Percentiles rank a stretch among this genome's conserved stretches.
Conservation (phyloP, 1,139 yeast species). For the Saccharomyces hybrid region DNA sequence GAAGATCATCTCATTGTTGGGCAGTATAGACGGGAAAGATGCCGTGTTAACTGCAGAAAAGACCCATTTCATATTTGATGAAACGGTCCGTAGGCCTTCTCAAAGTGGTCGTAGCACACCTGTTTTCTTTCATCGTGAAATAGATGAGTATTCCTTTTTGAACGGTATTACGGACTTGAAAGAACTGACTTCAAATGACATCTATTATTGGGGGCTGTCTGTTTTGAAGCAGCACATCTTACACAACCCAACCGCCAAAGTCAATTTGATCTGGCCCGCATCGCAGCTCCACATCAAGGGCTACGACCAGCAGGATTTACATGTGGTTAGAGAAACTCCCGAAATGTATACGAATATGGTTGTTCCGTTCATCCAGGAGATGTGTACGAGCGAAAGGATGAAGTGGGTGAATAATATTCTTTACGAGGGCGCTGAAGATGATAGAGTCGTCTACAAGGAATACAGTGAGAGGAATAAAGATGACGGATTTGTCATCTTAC, state of each 20-base stretch:
- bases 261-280: constrained; percentile 83
- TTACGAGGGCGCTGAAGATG: constrained; percentile 77
- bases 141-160: constrained; percentile 19
- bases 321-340: constrained; percentile 73
- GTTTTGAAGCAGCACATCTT: constrained; percentile 43
- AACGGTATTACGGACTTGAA: constrained; percentile 33
- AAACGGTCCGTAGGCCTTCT: constrained; percentile 19
- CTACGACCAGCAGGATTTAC: constrained; percentile 50
- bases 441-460: constrained; percentile 43
- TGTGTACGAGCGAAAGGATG: constrained; percentile 63
- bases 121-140: constrained; percentile 19
- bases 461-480: constrained; percentile 35
- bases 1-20: constrained; percentile 59
- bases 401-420: constrained; percentile 90
- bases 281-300: constrained; percentile 77
- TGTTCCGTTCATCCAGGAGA: constrained; percentile 68
- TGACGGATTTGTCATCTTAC: constrained; percentile 55
- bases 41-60: constrained; percentile 77
- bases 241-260: constrained; percentile 54
- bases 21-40: constrained; percentile 46
- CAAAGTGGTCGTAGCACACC: constrained; percentile 20
- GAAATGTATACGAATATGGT: constrained; percentile 56
- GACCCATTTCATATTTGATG: constrained; percentile 45
- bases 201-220: constrained; percentile 74
- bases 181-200: constrained; percentile 61